Conservation (phyloP, 352 stramenopile genomes). For the Globisporangium nodosum region DNA sequence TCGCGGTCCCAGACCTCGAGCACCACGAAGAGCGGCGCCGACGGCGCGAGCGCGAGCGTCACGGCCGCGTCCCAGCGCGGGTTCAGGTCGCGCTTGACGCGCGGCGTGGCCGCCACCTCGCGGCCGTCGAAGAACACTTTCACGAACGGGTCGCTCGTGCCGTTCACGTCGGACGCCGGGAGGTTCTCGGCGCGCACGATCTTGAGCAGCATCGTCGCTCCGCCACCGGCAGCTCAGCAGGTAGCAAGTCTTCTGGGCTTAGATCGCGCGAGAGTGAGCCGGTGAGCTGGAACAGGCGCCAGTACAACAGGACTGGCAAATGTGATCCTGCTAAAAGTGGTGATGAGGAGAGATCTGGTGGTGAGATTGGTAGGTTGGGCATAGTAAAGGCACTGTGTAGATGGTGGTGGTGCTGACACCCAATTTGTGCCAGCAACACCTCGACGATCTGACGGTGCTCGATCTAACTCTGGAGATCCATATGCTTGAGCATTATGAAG, state of each 20-base stretch:
- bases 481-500: no score
- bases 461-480: no score
- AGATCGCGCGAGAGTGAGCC: not conserved
- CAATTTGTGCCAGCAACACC: no score
- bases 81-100: slow-evolving; percentile 66
- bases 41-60: slow-evolving; percentile 47
- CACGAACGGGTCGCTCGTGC: slow-evolving; percentile 73
- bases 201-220: slow-evolving; percentile 30
- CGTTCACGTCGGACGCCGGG: slow-evolving; percentile 47
- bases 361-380: no score
- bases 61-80: slow-evolving; percentile 70
- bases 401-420: no score
- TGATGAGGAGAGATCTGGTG: no score
- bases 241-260: not conserved
- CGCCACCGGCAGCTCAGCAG: no score
- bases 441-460: no score
- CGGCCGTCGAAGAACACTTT: slow-evolving; percentile 68
- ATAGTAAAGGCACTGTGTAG: no score
- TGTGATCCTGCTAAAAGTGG: no score
- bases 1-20: slow-evolving; percentile 76
- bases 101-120: slow-evolving; percentile 61
- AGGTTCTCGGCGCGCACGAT: slow-evolving; percentile 75
- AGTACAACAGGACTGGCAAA: no score
- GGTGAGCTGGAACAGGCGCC: not conserved
- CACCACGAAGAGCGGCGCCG: slow-evolving; percentile 53